These are phyloP conservation scores for Batkoa obscura DNA, from an alignment of 371 early-diverging fungal genomes.

Conservation along the genomic window DNA sequence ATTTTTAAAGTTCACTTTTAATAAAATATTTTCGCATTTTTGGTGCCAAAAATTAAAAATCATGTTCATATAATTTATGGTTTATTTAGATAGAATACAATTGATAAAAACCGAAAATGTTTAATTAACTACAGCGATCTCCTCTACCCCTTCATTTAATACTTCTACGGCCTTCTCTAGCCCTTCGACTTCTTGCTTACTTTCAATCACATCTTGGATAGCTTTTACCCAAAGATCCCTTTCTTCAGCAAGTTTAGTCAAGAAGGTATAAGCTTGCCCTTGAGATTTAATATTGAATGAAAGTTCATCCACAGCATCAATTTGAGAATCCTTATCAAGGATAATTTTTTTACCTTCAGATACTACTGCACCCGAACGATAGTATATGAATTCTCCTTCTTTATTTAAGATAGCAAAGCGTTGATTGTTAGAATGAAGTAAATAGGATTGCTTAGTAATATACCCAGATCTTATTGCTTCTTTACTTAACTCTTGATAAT, in stretches of 20 bases:
- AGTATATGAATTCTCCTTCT: constrained; percentile 5
- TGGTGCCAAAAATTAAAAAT: no score
- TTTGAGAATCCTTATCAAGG: not conserved
- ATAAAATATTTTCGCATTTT: no score
- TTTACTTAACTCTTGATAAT: not conserved
- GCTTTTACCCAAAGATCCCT: constrained; percentile 3
- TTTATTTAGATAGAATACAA: no score
- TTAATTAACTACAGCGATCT: no score
- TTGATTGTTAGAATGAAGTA: not conserved
- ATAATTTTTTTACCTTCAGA: constrained; percentile 5
- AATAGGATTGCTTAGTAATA: not conserved
- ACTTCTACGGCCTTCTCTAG: no score
- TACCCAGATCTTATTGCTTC: not conserved
- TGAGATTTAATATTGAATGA: not conserved
- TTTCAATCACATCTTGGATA: no score
- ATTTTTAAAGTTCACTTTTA: no score
- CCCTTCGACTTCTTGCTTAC: no score
- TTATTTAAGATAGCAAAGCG: not conserved
- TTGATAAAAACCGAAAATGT: no score
- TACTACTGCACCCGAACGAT: not conserved
- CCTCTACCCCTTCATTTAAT: no score
- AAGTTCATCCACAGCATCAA: not conserved
- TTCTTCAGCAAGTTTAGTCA: constrained; percentile 1
- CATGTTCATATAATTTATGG: no score
- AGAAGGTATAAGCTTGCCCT: not conserved